Base-by-base conservation (phyloP, 1,139 yeast species). In the Yamadazyma blattariae region DNA sequence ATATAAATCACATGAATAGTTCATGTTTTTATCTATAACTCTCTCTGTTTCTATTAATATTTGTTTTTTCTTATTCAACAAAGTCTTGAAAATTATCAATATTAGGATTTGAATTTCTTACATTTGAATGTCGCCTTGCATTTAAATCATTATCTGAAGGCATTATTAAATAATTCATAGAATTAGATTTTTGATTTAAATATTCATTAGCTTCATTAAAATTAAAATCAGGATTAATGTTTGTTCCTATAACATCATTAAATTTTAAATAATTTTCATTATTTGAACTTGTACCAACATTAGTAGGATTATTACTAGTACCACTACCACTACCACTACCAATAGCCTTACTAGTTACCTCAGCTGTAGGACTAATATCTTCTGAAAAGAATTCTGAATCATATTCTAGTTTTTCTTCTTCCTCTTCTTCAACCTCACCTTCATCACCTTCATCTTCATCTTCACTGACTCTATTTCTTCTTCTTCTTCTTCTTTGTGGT, bases 331-430 rank as follows among this genome's bases (percentile, higher is more conserved):
- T n/a, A n/a, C n/a, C n/a, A n/a, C n/a, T n/a, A n/a, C n/a, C n/a
- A n/a, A n/a, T n/a, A n/a, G n/a, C n/a, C n/a, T n/a, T n/a, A n/a
- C n/a, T n/a, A n/a, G n/a, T n/a, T n/a, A n/a, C n/a, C n/a, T n/a
- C n/a, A n/a, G n/a, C n/a, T n/a, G n/a, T n/a, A 13, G 51, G 51
- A 33, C 50, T 47, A 27, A 45, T 38, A n/a, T 46, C 49, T 12
- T 45, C 49, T 3, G 49, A 45, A n/a, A 39, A 34, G 17, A 46
- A 36, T 2, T 44, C 51, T n/a, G 47, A 44, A 10, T 46, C 50
- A 32, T 36, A 44, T 3, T 38, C 43, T 7, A 24, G 14, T 21
- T 24, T 30, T 4, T 21, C 26, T 17, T 30, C 25, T 5, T 22
- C 16, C 30, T 27, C 24, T 11, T 27, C 30, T 30, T 21, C 24